These are phyloP conservation scores for Magnusiomyces tetraspermus DNA, from an alignment of 1,139 yeast genomes.

Conservation along the genomic window DNA sequence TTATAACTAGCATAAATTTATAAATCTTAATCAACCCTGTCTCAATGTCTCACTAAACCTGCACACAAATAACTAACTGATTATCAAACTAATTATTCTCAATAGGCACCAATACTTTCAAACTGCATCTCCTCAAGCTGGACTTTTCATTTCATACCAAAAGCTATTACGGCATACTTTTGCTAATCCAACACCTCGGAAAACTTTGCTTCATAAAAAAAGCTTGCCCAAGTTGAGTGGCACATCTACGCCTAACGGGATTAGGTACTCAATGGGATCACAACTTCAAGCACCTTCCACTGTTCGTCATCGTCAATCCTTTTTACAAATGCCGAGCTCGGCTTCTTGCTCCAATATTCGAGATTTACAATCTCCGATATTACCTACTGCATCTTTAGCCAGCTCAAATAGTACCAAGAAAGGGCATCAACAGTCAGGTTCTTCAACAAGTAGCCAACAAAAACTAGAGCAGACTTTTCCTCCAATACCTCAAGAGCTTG, in stretches of 20 bases:
- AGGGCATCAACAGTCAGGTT: no score
- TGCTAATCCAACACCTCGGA: neutral
- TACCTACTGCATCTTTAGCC: neutral
- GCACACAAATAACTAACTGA: no score
- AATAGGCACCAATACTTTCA: slow-evolving; percentile 11
- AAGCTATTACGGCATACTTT: slow-evolving; percentile 4
- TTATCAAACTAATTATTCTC: neutral
- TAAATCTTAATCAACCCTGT: slow-evolving; percentile 34
- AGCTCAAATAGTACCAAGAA: neutral
- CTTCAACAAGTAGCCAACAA: neutral
- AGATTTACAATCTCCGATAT: neutral
- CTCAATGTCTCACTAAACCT: neutral
- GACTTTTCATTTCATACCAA: slow-evolving; percentile 19
- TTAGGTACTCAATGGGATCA: neutral
- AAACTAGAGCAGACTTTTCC: neutral
- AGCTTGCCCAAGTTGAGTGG: neutral
- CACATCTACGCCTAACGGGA: neutral
- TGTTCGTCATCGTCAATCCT: neutral
- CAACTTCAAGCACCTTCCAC: neutral
- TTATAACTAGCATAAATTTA: slow-evolving; percentile 51
- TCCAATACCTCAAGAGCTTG: neutral
- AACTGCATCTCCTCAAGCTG: slow-evolving; percentile 17
- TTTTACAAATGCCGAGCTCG: no score
- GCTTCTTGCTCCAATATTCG: no score
- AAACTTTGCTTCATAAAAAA: neutral